These are phyloP conservation scores for Colletotrichum euphorbiae DNA, from an alignment of 2,329 filamentous ascomycete species.

Conservation along the genomic window DNA sequence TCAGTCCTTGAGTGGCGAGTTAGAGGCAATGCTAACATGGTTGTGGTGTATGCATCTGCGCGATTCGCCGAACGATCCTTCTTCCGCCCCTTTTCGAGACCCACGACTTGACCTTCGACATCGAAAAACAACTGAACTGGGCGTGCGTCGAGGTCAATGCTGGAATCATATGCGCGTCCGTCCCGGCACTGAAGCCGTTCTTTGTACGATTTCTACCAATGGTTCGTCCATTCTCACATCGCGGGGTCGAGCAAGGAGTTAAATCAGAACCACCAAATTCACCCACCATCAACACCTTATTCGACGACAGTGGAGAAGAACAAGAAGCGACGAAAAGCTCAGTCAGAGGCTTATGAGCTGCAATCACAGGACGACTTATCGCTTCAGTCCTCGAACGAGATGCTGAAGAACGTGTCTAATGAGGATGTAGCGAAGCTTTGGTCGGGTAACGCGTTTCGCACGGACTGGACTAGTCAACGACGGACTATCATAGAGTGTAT, in stretches of 20 bases:
- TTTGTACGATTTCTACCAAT: slow-evolving; percentile 40
- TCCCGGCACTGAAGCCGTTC: slow-evolving; percentile 42
- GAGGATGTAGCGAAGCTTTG: slow-evolving; percentile 38
- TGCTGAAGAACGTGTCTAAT: not conserved
- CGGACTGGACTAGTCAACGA: not conserved
- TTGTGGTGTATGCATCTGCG: slow-evolving; percentile 46
- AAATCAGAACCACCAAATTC: slow-evolving; percentile 8
- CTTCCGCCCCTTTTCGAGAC: slow-evolving; percentile 43
- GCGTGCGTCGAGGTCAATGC: slow-evolving; percentile 37
- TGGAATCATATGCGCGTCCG: slow-evolving; percentile 37
- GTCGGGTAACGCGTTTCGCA: slow-evolving; percentile 22
- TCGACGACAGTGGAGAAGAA: slow-evolving; percentile 32
- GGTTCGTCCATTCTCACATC: slow-evolving; percentile 30
- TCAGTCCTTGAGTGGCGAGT: not conserved
- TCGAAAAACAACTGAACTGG: slow-evolving; percentile 49
- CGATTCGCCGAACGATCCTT: slow-evolving; percentile 47
- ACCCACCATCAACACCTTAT: slow-evolving; percentile 19
- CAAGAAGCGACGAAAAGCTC: slow-evolving; percentile 37
- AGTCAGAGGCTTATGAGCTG: slow-evolving; percentile 38
- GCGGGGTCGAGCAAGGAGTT: slow-evolving; percentile 6
- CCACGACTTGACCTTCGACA: slow-evolving; percentile 45
- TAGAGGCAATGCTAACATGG: not conserved
- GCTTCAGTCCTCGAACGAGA: slow-evolving; percentile 15
- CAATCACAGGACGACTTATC: slow-evolving; percentile 26
- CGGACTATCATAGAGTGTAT: slow-evolving; percentile 17